phyloP scores from a whole-genome alignment of 2,329 filamentous ascomycete genomes.

The Colletotrichum eremochloae region DNA sequence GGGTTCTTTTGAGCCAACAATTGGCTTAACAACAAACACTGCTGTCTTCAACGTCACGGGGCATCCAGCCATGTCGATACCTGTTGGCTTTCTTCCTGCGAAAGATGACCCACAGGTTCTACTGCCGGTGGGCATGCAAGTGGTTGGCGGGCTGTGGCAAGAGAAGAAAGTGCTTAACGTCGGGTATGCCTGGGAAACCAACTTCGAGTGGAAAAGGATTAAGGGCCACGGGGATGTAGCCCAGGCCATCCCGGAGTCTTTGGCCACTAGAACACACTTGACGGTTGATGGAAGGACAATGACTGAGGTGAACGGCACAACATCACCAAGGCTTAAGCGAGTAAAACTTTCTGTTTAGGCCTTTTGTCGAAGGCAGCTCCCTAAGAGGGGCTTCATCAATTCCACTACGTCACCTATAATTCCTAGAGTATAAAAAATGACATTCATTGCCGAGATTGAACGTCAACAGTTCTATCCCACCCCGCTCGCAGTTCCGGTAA shows the following conservation, averaged over 20 bases:
- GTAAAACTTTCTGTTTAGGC: slow-evolving; percentile 21
- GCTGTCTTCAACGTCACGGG: slow-evolving; percentile 69
- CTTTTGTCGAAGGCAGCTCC: no score
- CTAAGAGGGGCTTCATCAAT: background rate
- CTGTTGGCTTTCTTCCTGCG: slow-evolving; percentile 60
- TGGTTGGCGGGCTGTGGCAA: slow-evolving; percentile 66
- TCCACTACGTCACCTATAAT: background rate
- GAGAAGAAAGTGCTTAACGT: slow-evolving; percentile 60
- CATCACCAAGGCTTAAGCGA: slow-evolving; percentile 29
- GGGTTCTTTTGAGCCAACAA: slow-evolving; percentile 62
- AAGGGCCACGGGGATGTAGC: background rate
- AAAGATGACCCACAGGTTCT: slow-evolving; percentile 53
- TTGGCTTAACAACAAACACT: slow-evolving; percentile 69
- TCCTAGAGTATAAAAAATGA: background rate
- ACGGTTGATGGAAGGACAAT: slow-evolving; percentile 3
- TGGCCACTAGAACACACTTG: background rate
- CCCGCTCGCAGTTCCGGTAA: no score
- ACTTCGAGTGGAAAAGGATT: slow-evolving; percentile 57
- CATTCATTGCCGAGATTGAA: background rate
- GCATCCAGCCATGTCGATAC: slow-evolving; percentile 67
- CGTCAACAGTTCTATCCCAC: background rate
- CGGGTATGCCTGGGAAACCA: slow-evolving; percentile 58
- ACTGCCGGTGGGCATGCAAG: slow-evolving; percentile 67
- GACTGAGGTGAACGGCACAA: slow-evolving; percentile 11
- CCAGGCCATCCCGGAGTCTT: background rate